A percentile compares a stretch with the other conserved stretches of the same genome.
phyloP scores from a whole-genome alignment of 352 stramenopile species.

The Phytophthora quininea region DNA sequence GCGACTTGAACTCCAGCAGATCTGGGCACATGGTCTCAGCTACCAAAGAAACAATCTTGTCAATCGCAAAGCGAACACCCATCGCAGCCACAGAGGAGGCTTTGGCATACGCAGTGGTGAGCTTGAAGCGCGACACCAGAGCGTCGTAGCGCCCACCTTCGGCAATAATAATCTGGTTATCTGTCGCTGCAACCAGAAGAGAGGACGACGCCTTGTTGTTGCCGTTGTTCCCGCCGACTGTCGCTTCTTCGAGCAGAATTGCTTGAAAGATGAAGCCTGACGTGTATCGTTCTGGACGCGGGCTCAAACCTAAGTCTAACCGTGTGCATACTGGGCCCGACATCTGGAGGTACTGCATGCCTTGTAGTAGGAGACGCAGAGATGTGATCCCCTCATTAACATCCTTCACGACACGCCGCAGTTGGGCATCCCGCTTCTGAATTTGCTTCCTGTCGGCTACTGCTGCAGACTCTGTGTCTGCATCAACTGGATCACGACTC shows the following conservation, averaged over 20 bases:
- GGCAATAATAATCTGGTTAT: constrained; percentile 72
- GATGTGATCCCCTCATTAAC: constrained; percentile 67
- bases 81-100: constrained; percentile 73
- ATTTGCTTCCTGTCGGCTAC: constrained; percentile 51
- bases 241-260: constrained; percentile 52
- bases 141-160: constrained; percentile 86
- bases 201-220: constrained; percentile 22
- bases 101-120: constrained; percentile 80
- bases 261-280: constrained; percentile 88
- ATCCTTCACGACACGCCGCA: constrained; percentile 75
- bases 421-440: constrained; percentile 68
- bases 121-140: constrained; percentile 83
- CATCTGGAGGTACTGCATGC: constrained; percentile 71
- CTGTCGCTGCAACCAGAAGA: constrained; percentile 38
- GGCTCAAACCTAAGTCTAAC: constrained; percentile 80
- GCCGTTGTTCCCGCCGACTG: constrained; percentile 16
- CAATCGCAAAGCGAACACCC: constrained; percentile 84
- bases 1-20: constrained; percentile 44
- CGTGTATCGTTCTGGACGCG: constrained; percentile 74
- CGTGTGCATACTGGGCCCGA: constrained; percentile 64
- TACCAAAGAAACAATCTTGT: constrained; percentile 85
- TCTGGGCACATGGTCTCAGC: constrained; percentile 42
- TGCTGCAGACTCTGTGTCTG: constrained; percentile 16
- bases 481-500: constrained; percentile 28
- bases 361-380: constrained; percentile 69